These are phyloP conservation scores for Penicillium sp. DNA, from an alignment of 2,329 filamentous ascomycete species.

Conservation along the genomic window DNA sequence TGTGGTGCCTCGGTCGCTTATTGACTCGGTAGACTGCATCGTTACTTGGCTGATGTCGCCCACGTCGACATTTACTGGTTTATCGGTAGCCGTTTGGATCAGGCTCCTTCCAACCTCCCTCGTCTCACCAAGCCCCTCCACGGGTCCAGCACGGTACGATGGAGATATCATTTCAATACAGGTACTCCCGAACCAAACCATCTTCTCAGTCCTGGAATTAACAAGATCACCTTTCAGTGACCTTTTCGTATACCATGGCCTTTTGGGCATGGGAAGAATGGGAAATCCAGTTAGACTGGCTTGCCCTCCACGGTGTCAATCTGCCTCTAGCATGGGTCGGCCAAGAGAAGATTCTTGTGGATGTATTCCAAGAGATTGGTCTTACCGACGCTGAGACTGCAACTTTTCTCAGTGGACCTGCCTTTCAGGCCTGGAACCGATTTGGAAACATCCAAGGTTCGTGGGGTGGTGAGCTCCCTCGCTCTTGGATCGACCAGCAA, in stretches of 20 bases:
- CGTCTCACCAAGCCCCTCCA: conserved; percentile 41
- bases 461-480: conserved; percentile 55
- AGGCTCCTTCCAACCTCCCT: conserved; percentile 39
- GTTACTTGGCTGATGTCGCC: conserved; percentile 49
- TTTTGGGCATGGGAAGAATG: conserved; percentile 63
- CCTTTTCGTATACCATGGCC: conserved; percentile 58
- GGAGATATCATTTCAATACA: conserved; percentile 60
- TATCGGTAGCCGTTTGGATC: conserved; percentile 50
- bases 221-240: conserved; percentile 43
- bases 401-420: conserved; percentile 57
- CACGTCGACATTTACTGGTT: conserved; percentile 58
- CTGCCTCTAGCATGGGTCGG: conserved; percentile 60
- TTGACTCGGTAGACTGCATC: conserved; percentile 42
- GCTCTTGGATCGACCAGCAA: conserved; percentile 56
- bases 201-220: not conserved
- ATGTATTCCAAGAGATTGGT: conserved; percentile 56
- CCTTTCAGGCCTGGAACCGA: conserved; percentile 61
- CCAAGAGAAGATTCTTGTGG: conserved; percentile 57
- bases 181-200: conserved; percentile 34
- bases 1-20: not conserved
- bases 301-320: conserved; percentile 59
- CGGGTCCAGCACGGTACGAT: conserved; percentile 53
- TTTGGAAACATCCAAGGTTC: conserved; percentile 61
- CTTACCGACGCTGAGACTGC: conserved; percentile 54
- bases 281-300: conserved; percentile 61